Evolutionary conservation across 140 eudicot genomes (phyloP), one percentile per base, ranked within the genome.

Genomic region (Ambrosia hybrid): DNA sequence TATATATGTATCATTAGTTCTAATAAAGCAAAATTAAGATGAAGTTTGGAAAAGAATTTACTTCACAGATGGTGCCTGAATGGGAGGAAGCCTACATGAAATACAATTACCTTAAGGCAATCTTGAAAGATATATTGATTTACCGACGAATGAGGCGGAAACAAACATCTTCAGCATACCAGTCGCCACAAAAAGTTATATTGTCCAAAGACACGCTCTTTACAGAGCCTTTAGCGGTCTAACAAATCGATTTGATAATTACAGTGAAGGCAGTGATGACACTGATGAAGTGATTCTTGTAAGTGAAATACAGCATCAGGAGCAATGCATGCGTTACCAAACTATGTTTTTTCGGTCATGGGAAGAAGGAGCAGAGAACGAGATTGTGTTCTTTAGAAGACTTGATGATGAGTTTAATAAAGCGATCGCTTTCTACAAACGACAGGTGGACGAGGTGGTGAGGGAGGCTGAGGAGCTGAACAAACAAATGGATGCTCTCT

Each of bases 331-430:
- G 30, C 30, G 17, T 17, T 82, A 85, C 72, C 83, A 69, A 16
- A 82, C 89, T 0, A 76, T 80, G 83, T 86, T 91, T 37, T 71
- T 88, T 5, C 84, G 68, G 81, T 71, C 90, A 6, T 46, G 80
- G 5, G 93, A 88, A 9, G 92, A 81, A 36, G 87, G 82, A 0
- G 96, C 87, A 9, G 90, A 86, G 65, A 12, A 77, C 10, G 97
- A 91, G 84, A 72, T 84, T 1, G 67, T 41, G 12, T 88, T 81
- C 70, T 91, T 91, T 4, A 76, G 77, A 71, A 76, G 74, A 62
- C 88, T 91, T 10, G 96, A 91, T 57, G 87, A 78, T 1, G 96
- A 91, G 76, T 86, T 91, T n/a, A 88, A 88, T 68, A 91, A 91
- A 61, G 96, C 88, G 56, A 45, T 80, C 1, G 66, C 57, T 15